Evolutionary conservation across 768 basidiomycete species (phyloP).

Genomic region (Suillus brevipes): DNA sequence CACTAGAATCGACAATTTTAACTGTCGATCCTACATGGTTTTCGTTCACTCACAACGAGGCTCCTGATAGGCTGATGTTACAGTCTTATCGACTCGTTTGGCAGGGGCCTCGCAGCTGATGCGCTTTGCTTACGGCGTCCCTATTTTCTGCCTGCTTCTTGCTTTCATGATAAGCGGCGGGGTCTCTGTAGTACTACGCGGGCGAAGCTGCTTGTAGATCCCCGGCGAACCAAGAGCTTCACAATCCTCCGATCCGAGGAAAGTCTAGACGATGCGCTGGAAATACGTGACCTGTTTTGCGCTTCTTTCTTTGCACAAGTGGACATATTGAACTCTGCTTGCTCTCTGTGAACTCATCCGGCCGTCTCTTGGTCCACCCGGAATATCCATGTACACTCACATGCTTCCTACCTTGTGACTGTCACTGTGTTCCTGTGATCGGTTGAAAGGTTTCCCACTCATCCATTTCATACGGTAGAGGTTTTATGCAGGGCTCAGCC

Average conservation of each 20-base stretch:
- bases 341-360: neutral
- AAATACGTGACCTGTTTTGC: neutral
- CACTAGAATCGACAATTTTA: constrained; percentile 4
- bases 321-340: constrained; percentile 7
- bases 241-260: constrained; percentile 11
- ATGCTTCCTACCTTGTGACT: constrained; percentile 1
- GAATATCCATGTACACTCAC: neutral
- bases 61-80: neutral
- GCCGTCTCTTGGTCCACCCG: constrained; percentile 2
- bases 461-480: neutral
- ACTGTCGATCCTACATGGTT: constrained; percentile 4
- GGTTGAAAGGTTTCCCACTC: neutral
- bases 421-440: neutral
- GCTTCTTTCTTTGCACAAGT: constrained; percentile 4
- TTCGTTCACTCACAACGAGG: constrained; percentile 3
- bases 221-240: neutral
- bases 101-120: constrained; percentile 31
- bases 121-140: constrained; percentile 32
- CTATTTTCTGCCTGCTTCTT: constrained; percentile 17
- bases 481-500: neutral
- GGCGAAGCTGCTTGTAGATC: constrained; percentile 12
- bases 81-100: constrained; percentile 6
- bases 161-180: constrained; percentile 17
- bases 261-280: constrained; percentile 13
- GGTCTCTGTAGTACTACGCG: constrained; percentile 12